Conservation (phyloP, 163 green algal genomes). For the Prototheca wickerhamii region DNA sequence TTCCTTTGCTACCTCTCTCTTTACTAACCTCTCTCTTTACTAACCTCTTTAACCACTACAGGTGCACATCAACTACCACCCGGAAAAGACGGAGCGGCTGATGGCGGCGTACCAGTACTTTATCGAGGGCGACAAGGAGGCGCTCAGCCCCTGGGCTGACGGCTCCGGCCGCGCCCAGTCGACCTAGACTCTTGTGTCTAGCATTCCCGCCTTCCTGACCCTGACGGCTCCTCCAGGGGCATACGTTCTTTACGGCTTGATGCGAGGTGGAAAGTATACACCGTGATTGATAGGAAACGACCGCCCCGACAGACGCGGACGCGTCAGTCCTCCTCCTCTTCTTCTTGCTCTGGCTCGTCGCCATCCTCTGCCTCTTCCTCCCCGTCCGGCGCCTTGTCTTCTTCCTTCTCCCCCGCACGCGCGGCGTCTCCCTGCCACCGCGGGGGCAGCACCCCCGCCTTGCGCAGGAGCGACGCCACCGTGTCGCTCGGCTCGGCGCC, state of each 20-base stretch:
- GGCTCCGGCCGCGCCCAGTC: conserved; percentile 54
- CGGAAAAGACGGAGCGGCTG: conserved; percentile 76
- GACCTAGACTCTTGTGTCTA: not conserved
- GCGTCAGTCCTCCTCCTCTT: not conserved
- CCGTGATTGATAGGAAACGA: not conserved
- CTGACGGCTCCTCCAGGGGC: not conserved
- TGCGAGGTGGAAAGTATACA: not conserved
- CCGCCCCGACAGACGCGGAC: not conserved
- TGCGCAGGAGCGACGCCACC: conserved; percentile 73
- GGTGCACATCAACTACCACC: conserved; percentile 76
- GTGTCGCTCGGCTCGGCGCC: conserved; percentile 69
- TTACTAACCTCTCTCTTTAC: not conserved
- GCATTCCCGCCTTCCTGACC: not conserved
- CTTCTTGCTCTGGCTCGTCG: not conserved
- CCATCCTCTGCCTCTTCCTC: not conserved
- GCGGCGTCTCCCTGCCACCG: not conserved
- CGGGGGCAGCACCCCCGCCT: conserved; percentile 63
- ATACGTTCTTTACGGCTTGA: not conserved
- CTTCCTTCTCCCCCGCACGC: not conserved
- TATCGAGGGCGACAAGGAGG: conserved; percentile 48
- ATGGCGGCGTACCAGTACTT: conserved; percentile 59
- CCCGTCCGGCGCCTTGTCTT: not conserved
- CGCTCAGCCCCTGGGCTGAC: conserved; percentile 60
- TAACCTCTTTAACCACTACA: too few species aligned
- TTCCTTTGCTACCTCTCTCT: not conserved